Evolutionary conservation across 257 asterid genomes (phyloP).

Genomic region (Primulina eburnea): DNA sequence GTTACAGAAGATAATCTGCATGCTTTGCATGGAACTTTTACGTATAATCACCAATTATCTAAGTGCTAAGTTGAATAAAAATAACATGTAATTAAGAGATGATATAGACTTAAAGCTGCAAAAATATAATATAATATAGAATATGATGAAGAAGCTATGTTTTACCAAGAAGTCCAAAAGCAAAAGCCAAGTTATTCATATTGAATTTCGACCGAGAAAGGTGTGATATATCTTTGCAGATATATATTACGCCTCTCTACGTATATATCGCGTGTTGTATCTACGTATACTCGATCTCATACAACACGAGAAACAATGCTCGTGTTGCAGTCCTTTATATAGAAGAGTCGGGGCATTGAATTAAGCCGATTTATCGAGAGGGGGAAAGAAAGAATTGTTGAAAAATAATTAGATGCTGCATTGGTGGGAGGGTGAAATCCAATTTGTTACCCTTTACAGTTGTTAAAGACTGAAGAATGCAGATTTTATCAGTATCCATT

Average conservation of each 20-base stretch:
- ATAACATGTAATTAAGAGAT: neutral
- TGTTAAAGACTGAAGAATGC: conserved; percentile 31
- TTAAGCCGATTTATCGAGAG: neutral
- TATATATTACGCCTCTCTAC: neutral
- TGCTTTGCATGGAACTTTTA: conserved; percentile 33
- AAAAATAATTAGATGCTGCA: conserved; percentile 10
- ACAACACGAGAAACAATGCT: conserved; percentile 11
- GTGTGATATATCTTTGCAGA: neutral
- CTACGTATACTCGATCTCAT: neutral
- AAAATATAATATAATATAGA: neutral
- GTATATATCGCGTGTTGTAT: neutral
- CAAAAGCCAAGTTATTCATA: conserved; percentile 35
- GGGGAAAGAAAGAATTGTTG: neutral
- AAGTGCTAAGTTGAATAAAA: neutral
- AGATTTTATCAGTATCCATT: conserved; percentile 20
- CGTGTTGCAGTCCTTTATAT: conserved; percentile 31
- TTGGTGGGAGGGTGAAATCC: conserved; percentile 25
- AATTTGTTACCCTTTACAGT: conserved; percentile 37
- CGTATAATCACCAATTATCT: neutral
- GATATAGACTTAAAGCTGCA: neutral
- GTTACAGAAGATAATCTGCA: conserved; percentile 10
- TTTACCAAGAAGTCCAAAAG: conserved; percentile 44
- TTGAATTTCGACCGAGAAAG: neutral
- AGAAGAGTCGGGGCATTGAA: conserved; percentile 25
- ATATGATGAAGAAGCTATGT: neutral